phyloP scores from a whole-genome alignment of 345 rosid genomes.

The Citrus trifoliata region DNA sequence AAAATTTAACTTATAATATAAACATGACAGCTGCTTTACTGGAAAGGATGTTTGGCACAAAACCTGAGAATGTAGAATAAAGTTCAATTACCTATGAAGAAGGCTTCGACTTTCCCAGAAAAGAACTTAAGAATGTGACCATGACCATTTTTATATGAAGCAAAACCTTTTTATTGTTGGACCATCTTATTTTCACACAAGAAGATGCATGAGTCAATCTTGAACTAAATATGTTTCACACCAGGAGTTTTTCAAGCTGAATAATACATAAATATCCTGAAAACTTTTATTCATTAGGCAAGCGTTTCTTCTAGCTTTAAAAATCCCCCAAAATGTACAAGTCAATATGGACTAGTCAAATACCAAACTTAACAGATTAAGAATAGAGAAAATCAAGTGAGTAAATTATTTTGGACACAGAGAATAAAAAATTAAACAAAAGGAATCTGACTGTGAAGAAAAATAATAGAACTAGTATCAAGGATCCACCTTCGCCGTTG shows the following conservation, averaged over 20 bases:
- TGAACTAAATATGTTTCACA: background rate
- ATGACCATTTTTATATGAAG: background rate
- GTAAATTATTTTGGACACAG: background rate
- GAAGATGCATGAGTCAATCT: background rate
- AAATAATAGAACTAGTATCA: constrained; percentile 7
- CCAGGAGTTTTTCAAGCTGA: constrained; percentile 3
- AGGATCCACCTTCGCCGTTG: constrained; percentile 74
- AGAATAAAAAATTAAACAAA: background rate
- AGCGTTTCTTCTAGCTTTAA: background rate
- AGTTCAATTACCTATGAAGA: background rate
- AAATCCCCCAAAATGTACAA: background rate
- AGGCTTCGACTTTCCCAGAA: background rate
- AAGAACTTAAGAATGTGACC: background rate
- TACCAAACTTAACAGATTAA: constrained; percentile 7
- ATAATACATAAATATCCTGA: background rate
- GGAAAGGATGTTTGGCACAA: background rate
- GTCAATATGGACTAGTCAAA: background rate
- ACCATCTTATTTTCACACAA: background rate
- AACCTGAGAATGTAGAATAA: background rate
- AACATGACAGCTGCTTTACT: background rate
- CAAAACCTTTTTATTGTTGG: background rate
- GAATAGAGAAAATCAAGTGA: background rate
- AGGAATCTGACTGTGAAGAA: background rate
- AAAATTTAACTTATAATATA: background rate
- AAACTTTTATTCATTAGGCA: background rate